Evolutionary conservation across 768 basidiomycete species (phyloP), one percentile per base, ranked within the genome.

Genomic region (Lactarius pseudohatsudake): DNA sequence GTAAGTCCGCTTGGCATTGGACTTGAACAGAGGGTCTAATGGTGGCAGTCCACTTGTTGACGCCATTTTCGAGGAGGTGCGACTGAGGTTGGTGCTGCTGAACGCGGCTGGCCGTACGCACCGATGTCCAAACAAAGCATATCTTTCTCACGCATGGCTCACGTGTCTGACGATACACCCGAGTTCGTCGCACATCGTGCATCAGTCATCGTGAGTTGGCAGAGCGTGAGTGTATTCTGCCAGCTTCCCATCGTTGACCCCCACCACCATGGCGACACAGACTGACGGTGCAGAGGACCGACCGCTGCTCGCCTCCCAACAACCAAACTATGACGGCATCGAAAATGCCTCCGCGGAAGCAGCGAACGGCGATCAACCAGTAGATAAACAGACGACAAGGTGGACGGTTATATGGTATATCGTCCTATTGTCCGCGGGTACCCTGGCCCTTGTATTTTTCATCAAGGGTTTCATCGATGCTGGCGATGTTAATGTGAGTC

Each of bases 391-490:
- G 67, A 61, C 70, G 2, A 72, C 64, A 47, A 69, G 72, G 72
- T 76, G 74, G 75, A 68, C 67, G 13, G 70, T 75, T 34, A 57
- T 71, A 7, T 76, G 77, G 76, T 76, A 77, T 60, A 61, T 75
- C 36, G 60, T 79, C 4, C 68, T 84, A 34, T 68, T 75, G 8
- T 47, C 83, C 2, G 64, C 77, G 3, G 79, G 78, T 13, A 72
- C 78, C 0, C 72, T 82, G 32, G 71, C 79, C 3, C 65, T 88
- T 10, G 82, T 72, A 4, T 59, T 88, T 43, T 82, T 91, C 61
- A 80, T 92, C 73, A 89, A 91, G 70, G 87, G 85, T 3, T 86
- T 89, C 71, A 83, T 90, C 11, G 86, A 89, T 53, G 79, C 86
- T 9, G 88, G 82, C 28, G 87, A 91, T 73, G 81, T 84, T 13